A percentile compares a stretch with the other conserved stretches of the same genome.
phyloP scores from a whole-genome alignment of 192 early-diverging fungal species.

The Mycoemilia scoparia region DNA sequence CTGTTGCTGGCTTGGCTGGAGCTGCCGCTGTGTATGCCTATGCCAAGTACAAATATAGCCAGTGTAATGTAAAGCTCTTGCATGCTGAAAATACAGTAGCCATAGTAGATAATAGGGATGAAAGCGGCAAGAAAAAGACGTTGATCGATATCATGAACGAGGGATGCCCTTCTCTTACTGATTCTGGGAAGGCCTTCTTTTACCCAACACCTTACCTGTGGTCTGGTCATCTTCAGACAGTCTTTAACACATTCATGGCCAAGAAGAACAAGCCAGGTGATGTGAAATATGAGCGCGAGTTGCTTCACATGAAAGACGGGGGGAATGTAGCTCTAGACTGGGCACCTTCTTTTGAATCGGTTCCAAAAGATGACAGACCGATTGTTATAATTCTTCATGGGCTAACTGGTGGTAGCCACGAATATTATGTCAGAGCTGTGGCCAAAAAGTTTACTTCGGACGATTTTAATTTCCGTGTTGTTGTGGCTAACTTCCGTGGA shows the following conservation, averaged over 20 bases:
- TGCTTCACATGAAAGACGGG: slow-evolving; percentile 54
- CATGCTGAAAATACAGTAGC: too few species aligned
- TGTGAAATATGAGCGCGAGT: slow-evolving; percentile 29
- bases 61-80: too few species aligned
- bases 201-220: slow-evolving; percentile 52
- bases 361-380: slow-evolving; percentile 42
- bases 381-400: slow-evolving; percentile 76
- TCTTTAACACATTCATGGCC: slow-evolving; percentile 25
- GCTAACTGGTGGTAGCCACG: slow-evolving; percentile 80
- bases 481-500: slow-evolving; percentile 81
- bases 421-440: slow-evolving; percentile 67
- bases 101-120: slow-evolving; percentile 12
- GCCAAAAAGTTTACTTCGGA: slow-evolving; percentile 36
- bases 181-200: slow-evolving; percentile 30
- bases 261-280: slow-evolving; percentile 14
- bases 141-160: slow-evolving; percentile 10
- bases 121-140: slow-evolving; percentile 4
- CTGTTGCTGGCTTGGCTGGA: too few species aligned
- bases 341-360: slow-evolving; percentile 37
- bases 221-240: slow-evolving; percentile 64
- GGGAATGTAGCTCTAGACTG: slow-evolving; percentile 80
- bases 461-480: slow-evolving; percentile 47
- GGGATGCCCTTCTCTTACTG: slow-evolving; percentile 38
- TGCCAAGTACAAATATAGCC: too few species aligned
- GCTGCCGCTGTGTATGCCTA: too few species aligned